phyloP scores from a whole-genome alignment of 495 filamentous ascomycete species.

The Hypomontagnella submonticulosa region DNA sequence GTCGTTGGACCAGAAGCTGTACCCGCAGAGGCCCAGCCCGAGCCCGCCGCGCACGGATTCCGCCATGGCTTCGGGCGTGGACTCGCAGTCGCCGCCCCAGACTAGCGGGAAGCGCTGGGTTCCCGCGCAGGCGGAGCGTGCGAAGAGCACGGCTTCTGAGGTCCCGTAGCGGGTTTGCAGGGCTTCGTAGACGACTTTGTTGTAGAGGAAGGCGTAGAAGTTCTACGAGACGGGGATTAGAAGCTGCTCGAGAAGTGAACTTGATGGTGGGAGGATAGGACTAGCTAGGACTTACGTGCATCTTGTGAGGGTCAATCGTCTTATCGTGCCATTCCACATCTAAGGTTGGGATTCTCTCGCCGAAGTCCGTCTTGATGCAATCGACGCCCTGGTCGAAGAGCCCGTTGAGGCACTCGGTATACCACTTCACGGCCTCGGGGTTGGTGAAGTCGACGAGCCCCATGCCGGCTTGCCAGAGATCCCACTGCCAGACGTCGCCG shows the following conservation, averaged over 20 bases:
- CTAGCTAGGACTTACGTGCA: slow-evolving; percentile 61
- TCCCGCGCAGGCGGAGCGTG: slow-evolving; percentile 72
- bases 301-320: slow-evolving; percentile 66
- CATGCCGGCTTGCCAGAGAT: slow-evolving; percentile 81
- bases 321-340: slow-evolving; percentile 69
- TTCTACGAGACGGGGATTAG: slow-evolving; percentile 52
- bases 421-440: slow-evolving; percentile 72
- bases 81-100: slow-evolving; percentile 76
- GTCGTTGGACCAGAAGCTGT: slow-evolving; percentile 75
- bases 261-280: not conserved
- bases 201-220: slow-evolving; percentile 77
- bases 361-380: slow-evolving; percentile 79
- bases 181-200: slow-evolving; percentile 73
- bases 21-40: slow-evolving; percentile 71
- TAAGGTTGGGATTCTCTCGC: slow-evolving; percentile 73
- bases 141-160: slow-evolving; percentile 72
- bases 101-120: slow-evolving; percentile 75
- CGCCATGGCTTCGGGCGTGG: slow-evolving; percentile 77
- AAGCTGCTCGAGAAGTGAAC: not conserved
- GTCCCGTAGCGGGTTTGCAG: slow-evolving; percentile 68
- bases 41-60: slow-evolving; percentile 78
- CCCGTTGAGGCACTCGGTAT: slow-evolving; percentile 62
- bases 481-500: slow-evolving; percentile 78
- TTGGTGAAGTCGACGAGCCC: slow-evolving; percentile 80
- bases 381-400: slow-evolving; percentile 75